Conservation (phyloP, 148 eudicot species). For the Silene uniflora region DNA sequence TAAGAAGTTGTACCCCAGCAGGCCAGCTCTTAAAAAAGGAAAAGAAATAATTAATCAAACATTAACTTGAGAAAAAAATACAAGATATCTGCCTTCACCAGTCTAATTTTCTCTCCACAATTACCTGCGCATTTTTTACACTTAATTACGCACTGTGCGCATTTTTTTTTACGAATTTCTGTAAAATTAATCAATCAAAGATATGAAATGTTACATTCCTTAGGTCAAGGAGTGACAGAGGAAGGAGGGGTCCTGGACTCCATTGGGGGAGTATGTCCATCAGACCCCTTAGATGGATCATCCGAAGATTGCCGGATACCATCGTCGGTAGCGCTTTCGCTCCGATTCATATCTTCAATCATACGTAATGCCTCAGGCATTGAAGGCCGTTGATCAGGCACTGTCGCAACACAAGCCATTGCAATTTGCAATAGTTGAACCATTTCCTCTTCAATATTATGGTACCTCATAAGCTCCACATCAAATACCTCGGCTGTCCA, state of each 20-base stretch:
- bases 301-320: constrained; percentile 81
- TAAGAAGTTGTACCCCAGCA: constrained; percentile 19
- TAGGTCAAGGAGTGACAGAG: constrained; percentile 53
- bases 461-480: constrained; percentile 89
- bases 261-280: constrained; percentile 71
- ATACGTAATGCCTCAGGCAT: constrained; percentile 83
- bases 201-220: constrained; percentile 8
- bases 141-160: constrained; percentile 33
- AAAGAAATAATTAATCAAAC: neutral
- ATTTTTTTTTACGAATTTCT: constrained; percentile 4
- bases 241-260: constrained; percentile 63
- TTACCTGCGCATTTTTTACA: constrained; percentile 31
- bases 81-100: constrained; percentile 9
- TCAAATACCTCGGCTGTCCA: constrained; percentile 99
- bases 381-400: constrained; percentile 85
- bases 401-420: constrained; percentile 80
- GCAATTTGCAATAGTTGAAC: constrained; percentile 91
- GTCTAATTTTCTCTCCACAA: constrained; percentile 26
- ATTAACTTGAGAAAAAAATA: constrained; percentile 5
- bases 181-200: constrained; percentile 21
- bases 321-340: constrained; percentile 56
- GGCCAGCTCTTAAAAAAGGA: constrained; percentile 12
- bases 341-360: constrained; percentile 80
- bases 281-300: constrained; percentile 83
- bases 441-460: constrained; percentile 96